These are phyloP conservation scores for Lipomyces yarrowii DNA, from an alignment of 1,139 yeast genomes.

Conservation along the genomic window DNA sequence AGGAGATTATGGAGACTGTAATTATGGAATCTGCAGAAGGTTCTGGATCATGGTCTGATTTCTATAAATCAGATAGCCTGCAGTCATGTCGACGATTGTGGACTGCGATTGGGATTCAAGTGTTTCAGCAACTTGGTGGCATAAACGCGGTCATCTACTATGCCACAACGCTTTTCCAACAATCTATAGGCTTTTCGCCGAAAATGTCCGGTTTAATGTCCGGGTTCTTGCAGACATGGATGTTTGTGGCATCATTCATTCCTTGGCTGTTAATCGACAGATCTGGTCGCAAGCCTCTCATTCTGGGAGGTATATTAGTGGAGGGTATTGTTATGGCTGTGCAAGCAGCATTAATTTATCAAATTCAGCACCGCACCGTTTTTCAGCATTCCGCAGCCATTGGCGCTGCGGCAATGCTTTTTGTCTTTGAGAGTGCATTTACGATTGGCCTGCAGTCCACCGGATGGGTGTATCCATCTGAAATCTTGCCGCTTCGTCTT, in stretches of 20 bases:
- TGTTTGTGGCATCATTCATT: constrained; percentile 72
- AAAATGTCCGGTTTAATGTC: constrained; percentile 87
- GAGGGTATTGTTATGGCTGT: constrained; percentile 74
- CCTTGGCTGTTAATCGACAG: constrained; percentile 88
- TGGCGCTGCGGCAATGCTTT: constrained; percentile 73
- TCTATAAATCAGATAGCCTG: constrained; percentile 53
- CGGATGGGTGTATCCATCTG: constrained; percentile 89
- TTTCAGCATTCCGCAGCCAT: constrained; percentile 65
- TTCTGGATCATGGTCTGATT: constrained; percentile 65
- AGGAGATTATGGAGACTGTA: constrained; percentile 76
- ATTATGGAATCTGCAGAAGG: constrained; percentile 78
- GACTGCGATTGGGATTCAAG: constrained; percentile 86
- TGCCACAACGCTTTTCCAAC: constrained; percentile 90
- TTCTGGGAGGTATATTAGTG: constrained; percentile 61
- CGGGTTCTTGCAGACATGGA: constrained; percentile 71
- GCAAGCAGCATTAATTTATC: constrained; percentile 58
- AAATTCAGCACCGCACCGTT: constrained; percentile 51
- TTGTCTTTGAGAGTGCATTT: constrained; percentile 79
- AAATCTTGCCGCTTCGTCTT: constrained; percentile 80
- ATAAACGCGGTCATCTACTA: constrained; percentile 89
- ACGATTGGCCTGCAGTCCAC: constrained; percentile 91
- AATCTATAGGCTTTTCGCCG: constrained; percentile 63
- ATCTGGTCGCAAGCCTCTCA: constrained; percentile 86
- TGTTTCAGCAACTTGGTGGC: constrained; percentile 92
- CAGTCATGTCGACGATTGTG: constrained; percentile 59